Conservation (phyloP, 768 basidiomycete species). For the Lactifluus volemus region DNA sequence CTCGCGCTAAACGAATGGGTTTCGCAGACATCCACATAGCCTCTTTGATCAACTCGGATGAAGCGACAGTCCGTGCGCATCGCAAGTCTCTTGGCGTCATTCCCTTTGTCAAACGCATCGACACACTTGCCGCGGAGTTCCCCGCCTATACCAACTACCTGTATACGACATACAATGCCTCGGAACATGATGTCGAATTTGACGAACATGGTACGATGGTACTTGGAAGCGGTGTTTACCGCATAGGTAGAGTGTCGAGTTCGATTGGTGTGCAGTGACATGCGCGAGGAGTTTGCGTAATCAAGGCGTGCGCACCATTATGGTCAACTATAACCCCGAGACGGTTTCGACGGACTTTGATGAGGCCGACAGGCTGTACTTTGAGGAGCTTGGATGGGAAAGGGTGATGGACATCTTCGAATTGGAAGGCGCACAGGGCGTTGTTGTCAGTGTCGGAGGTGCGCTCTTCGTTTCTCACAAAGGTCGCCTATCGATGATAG, state of each 20-base stretch:
- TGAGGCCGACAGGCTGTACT: slow-evolving; percentile 98
- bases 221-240: slow-evolving; percentile 94
- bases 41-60: slow-evolving; percentile 62
- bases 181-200: slow-evolving; percentile 91
- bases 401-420: slow-evolving; percentile 99
- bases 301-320: slow-evolving; percentile 92
- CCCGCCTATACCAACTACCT: slow-evolving; percentile 99
- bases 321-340: slow-evolving; percentile 99
- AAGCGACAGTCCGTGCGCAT: slow-evolving; percentile 71
- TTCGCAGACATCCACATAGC: slow-evolving; percentile 93
- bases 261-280: slow-evolving; percentile 99
- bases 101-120: slow-evolving; percentile 98
- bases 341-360: slow-evolving; percentile 99
- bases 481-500: neutral
- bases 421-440: slow-evolving; percentile 84
- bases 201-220: slow-evolving; percentile 99
- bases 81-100: slow-evolving; percentile 85
- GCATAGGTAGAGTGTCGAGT: slow-evolving; percentile 99
- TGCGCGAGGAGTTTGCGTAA: slow-evolving; percentile 88
- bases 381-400: slow-evolving; percentile 96
- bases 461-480: slow-evolving; percentile 23
- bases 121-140: slow-evolving; percentile 97
- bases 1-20: slow-evolving; percentile 86
- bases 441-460: slow-evolving; percentile 96
- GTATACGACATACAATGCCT: slow-evolving; percentile 98